A percentile compares a stretch with the other conserved stretches of the same genome.
These are phyloP conservation scores for Annona squamosa DNA, from an alignment of 164 flowering plant species.

Conservation along the genomic window DNA sequence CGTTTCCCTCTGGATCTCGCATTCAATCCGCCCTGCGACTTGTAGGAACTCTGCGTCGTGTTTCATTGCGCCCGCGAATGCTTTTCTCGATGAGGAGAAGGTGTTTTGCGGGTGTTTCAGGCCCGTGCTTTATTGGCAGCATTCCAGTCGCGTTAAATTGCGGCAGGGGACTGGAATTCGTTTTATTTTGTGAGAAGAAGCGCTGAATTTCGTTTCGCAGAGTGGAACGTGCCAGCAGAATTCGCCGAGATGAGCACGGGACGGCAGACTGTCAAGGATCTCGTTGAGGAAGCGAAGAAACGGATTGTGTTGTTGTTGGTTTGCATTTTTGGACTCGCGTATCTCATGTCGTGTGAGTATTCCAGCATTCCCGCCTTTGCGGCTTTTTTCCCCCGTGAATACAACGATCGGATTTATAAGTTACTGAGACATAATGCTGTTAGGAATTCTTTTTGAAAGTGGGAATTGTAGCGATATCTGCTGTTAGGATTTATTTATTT, in stretches of 20 bases:
- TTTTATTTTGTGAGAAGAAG: neutral
- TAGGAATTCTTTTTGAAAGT: too few species aligned
- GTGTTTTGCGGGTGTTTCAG: neutral
- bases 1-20: neutral
- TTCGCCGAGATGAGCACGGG: constrained; percentile 48
- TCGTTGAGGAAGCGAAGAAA: constrained; percentile 95
- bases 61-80: neutral
- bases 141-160: neutral
- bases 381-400: too few species aligned
- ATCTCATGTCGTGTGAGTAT: constrained; percentile 89
- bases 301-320: constrained; percentile 61
- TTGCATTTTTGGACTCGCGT: constrained; percentile 84
- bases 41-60: neutral
- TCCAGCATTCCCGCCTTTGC: neutral
- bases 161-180: constrained; percentile 1
- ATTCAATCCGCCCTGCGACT: neutral
- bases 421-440: too few species aligned
- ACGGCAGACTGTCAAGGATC: constrained; percentile 53
- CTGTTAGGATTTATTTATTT: too few species aligned
- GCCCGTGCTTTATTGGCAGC: neutral
- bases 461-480: too few species aligned
- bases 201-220: constrained; percentile 1
- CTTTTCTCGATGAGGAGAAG: neutral
- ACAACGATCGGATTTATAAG: too few species aligned
- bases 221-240: neutral